Percentiles rank a stretch among this genome's conserved stretches.
Conservation (phyloP, 805 yeast species). For the Pichia thaimueangensis region DNA sequence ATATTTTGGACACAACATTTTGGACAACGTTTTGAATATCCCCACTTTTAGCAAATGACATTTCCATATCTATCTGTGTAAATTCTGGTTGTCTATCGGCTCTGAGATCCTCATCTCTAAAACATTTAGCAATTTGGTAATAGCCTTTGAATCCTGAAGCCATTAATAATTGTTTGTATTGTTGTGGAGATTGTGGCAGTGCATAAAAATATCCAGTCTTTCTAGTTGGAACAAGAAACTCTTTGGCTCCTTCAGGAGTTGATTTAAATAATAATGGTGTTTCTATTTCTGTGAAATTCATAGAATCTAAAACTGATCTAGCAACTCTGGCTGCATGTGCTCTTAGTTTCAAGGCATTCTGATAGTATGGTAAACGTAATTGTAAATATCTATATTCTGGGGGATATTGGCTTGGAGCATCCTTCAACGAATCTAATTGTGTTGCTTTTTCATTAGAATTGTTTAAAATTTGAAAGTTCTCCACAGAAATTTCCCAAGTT, state of each 20-base stretch:
- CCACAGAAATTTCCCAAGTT: slow-evolving; percentile 54
- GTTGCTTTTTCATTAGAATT: slow-evolving; percentile 54
- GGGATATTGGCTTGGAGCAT: slow-evolving; percentile 55
- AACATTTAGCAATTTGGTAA: slow-evolving; percentile 89
- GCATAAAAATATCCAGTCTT: slow-evolving; percentile 63
- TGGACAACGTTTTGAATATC: slow-evolving; percentile 68
- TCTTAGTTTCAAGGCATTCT: slow-evolving; percentile 48
- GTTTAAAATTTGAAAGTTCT: slow-evolving; percentile 51
- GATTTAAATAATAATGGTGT: slow-evolving; percentile 91
- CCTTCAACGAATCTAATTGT: slow-evolving; percentile 56
- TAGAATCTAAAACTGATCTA: slow-evolving; percentile 31
- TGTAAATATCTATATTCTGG: slow-evolving; percentile 79
- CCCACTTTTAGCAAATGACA: slow-evolving; percentile 68
- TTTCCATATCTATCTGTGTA: slow-evolving; percentile 93
- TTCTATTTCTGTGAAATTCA: slow-evolving; percentile 73
- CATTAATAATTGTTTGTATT: slow-evolving; percentile 90
- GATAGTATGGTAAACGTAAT: slow-evolving; percentile 54
- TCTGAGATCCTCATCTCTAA: slow-evolving; percentile 92
- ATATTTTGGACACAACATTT: slow-evolving; percentile 44
- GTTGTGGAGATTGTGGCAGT: slow-evolving; percentile 96
- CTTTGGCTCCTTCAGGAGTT: slow-evolving; percentile 97
- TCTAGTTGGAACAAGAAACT: slow-evolving; percentile 90
- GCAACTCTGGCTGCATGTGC: slow-evolving; percentile 46
- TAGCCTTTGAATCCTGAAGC: slow-evolving; percentile 86
- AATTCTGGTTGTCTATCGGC: slow-evolving; percentile 97